Evolutionary conservation across 768 basidiomycete species (phyloP), one percentile per base, ranked within the genome.

Genomic region (Coprinopsis strossmayeri): DNA sequence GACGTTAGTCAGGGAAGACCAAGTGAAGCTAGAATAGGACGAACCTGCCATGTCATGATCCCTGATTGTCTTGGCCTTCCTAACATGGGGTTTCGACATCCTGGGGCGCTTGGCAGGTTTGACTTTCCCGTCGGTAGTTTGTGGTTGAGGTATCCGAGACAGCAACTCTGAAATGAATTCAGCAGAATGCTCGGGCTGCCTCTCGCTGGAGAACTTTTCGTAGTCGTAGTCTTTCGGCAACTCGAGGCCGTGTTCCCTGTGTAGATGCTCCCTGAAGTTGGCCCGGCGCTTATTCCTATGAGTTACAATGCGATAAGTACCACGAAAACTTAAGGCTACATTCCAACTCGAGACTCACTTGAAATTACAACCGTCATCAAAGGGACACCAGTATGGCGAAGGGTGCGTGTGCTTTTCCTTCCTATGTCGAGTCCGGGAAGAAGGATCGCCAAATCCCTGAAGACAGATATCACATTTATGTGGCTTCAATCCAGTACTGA

Each of bases 401-500:
- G 65, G 51, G 2, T 60, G 60, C 15, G 59, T 54, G 56, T 87
- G 84, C 2, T 68, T 74, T 61, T 86, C 83, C 57, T 74, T 78
- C 48, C 72, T 69, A 55, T 87, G 85, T 7, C 85, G 79, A 25
- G 76, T 67, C 53, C 80, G 68, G 38, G 85, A 86, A 0, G 85
- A 87, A 10, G 82, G 84, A 55, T 87, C 85, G 12, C 78, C 78
- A 54, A 87, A 87, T 12, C 66, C 61, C 25, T 73, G 67, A 9
- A 45, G 48, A 56, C 84, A 87, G 18, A 59, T 62, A 7, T 62
- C 56, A 35, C 73, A 64, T 12, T 66, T 68, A 55, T 69, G 73
- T 1, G 82, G 84, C 60, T 77, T 80, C 9, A 48, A 62, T 37
- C 65, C 67, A 12, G 79, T 74, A 48, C 82, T 84, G 35, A 43